Base-by-base conservation (phyloP, 2,329 filamentous ascomycete genomes). In the Monosporascus sp. region DNA sequence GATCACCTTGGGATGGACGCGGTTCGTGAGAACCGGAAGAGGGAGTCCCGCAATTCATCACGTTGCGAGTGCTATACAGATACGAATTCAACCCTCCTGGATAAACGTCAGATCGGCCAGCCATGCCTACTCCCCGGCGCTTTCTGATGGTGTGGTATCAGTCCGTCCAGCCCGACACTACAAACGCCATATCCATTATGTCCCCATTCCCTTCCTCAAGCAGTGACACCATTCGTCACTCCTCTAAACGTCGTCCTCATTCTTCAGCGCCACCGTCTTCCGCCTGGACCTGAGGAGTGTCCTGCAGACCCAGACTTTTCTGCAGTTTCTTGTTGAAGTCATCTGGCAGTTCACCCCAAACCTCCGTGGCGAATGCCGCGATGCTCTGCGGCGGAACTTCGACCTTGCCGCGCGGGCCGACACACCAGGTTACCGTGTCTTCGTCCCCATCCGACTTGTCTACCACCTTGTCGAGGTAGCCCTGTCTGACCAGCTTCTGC, bases 371-470 rank as follows among this genome's bases (percentile, higher is more conserved):
- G 58, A 97, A 71, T 0, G 84, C 85, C 19, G 85, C 82, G 14
- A 94, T 87, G 1, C 88, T 89, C 49, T 84, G 79, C n/a, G 85
- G 77, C 0, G 88, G 89, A 37, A 97, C 82, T 70, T 97, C 94
- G 7, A 92, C 78, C 70, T 88, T 94, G 6, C 89, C 93, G 22
- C 94, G 81, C 6, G 91, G 87, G 0, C 94, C 94, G 16, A 97
- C 82, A 52, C 88, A 82, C 80, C 90, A 99, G 48, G 89, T 91
- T 7, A 91, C 78, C 2, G 82, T 78, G 58, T 93, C 86, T 38
- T 96, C 89, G 26, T 88, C 89, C 1, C 83, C 84, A 65, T 67
- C 54, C 14, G 76, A 75, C 45, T 74, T 81, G 61, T 97, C 91
- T 20, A 85, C 80, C 49, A 86, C 79, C 58, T 84, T 88, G 37